phyloP scores from a whole-genome alignment of 805 yeast genomes.

The Hermanozyma aechmeae region DNA sequence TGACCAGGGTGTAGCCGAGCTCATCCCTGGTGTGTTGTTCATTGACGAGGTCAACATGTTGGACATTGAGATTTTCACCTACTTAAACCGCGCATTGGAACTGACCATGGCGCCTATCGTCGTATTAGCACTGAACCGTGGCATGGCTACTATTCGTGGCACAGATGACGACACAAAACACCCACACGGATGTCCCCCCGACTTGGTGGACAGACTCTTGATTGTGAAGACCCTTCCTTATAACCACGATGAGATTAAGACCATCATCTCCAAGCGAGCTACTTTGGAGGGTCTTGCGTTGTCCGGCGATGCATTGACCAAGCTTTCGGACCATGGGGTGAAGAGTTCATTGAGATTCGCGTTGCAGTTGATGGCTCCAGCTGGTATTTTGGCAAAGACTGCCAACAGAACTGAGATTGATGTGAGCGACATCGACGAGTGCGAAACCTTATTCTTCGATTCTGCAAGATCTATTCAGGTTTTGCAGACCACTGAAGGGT shows the following conservation, averaged over 20 bases:
- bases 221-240: constrained; percentile 92
- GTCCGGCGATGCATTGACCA: constrained; percentile 59
- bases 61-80: constrained; percentile 94
- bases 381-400: constrained; percentile 72
- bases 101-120: constrained; percentile 90
- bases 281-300: constrained; percentile 65
- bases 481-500: constrained; percentile 40
- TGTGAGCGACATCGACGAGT: constrained; percentile 72
- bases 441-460: constrained; percentile 75
- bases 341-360: constrained; percentile 84
- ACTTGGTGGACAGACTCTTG: constrained; percentile 81
- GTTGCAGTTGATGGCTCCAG: constrained; percentile 82
- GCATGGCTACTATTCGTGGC: constrained; percentile 86
- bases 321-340: constrained; percentile 65
- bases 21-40: constrained; percentile 95
- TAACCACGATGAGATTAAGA: constrained; percentile 67
- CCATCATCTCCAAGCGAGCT: constrained; percentile 78
- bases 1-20: constrained; percentile 96
- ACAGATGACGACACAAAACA: constrained; percentile 71
- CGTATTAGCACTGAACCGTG: constrained; percentile 92
- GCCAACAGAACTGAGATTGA: constrained; percentile 61
- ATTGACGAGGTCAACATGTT: constrained; percentile 98
- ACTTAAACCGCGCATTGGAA: constrained; percentile 88
- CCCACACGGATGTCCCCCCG: constrained; percentile 97
- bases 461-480: constrained; percentile 72